Percentiles rank a stretch among this genome's conserved stretches.
phyloP scores from a whole-genome alignment of 1,284 basidiomycete genomes.

The Boletellus sp. region DNA sequence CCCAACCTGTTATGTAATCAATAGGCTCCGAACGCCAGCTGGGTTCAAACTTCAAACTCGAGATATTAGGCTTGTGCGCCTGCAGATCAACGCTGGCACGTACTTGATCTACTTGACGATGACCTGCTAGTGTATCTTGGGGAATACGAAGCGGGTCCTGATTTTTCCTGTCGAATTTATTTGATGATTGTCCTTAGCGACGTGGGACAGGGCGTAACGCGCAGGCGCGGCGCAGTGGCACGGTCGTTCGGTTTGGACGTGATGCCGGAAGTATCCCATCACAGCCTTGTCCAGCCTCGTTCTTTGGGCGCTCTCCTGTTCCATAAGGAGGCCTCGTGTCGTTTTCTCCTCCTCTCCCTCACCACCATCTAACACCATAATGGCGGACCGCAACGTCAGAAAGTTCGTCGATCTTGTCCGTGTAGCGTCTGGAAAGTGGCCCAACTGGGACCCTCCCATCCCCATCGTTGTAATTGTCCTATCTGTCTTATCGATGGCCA shows the following conservation, averaged over 20 bases:
- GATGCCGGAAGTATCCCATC: not conserved
- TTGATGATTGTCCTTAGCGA: not conserved
- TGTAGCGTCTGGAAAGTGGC: slow-evolving; percentile 13
- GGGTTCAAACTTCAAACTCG: not conserved
- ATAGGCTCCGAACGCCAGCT: not conserved
- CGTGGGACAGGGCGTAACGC: not conserved
- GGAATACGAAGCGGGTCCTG: not conserved
- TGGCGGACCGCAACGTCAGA: not conserved
- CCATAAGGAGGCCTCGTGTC: not conserved
- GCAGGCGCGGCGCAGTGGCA: not conserved
- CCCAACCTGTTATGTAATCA: too few relatives aligned
- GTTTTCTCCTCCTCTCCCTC: not conserved
- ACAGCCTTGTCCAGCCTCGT: not conserved
- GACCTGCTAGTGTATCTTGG: not conserved
- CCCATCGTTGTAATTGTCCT: slow-evolving; percentile 5
- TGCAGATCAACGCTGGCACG: not conserved
- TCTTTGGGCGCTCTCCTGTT: not conserved
- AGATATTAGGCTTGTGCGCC: not conserved
- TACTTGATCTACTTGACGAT: not conserved
- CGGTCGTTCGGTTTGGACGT: not conserved
- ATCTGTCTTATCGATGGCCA: not conserved
- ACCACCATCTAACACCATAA: not conserved
- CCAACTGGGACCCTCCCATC: slow-evolving; percentile 18
- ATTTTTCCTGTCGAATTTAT: not conserved
- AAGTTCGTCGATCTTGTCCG: slow-evolving; percentile 17